Base-by-base conservation (phyloP, 805 yeast genomes). In the Suhomyces kilbournensis region DNA sequence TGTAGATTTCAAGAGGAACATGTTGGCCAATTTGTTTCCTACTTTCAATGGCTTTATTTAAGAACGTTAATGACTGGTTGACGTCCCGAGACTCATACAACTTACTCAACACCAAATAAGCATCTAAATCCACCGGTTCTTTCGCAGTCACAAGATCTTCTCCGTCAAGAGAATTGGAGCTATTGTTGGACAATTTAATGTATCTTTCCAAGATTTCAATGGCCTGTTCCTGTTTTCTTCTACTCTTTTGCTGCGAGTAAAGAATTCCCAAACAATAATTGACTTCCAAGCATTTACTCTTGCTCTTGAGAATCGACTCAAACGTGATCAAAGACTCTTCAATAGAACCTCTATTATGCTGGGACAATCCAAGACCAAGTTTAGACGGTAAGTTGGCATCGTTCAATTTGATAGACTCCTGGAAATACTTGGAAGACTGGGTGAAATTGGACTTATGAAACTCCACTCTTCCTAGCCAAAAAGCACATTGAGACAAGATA, bases 251-350 rank as follows among this genome's bases (percentile, higher is more conserved):
- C 55, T 79, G 77, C 0, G 92, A 80, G 61, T 88, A 86, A 39
- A 91, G 69, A 60, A 86, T 68, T 25, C 98, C 98, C 35, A 91
- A 72, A 40, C 90, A 79, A 63, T 84, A 88, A 55, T 82, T 79
- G 2, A 88, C 86, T 67, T 92, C 97, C 43, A 86, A 72, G 47
- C 87, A 78, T 62, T 84, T 86, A 20, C 89, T 85, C 60, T 84
- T 79, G 15, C 79, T 72, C 59, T 85, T 83, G 52, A 85, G 78
- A 44, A 90, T 75, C 44, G 82, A 81, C 65, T 93, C 98, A 62
- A 90, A 88, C 0, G 96, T 84, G 56, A 92, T 78, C 57, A 87
- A 82, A 10, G 98, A 94, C 65, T 92, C 97, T 60, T 89, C 91
- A 9, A 81, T 65, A 40, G 87, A 81, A 46, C 85, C 85, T 64